phyloP scores from a whole-genome alignment of 768 basidiomycete genomes.

The Collybia sordida region DNA sequence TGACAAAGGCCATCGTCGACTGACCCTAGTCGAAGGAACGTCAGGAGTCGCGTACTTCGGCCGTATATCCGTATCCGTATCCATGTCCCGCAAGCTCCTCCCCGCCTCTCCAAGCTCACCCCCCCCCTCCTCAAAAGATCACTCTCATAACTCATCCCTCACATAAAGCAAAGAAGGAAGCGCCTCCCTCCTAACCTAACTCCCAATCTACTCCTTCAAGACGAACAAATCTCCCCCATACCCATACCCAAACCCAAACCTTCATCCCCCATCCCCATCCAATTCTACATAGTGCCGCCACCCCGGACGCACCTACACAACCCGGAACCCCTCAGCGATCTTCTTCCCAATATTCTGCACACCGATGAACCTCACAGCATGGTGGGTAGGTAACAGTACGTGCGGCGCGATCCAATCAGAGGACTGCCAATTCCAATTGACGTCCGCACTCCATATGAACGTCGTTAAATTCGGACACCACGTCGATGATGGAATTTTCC shows the following conservation, averaged over 20 bases:
- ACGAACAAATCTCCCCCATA: constrained; percentile 58
- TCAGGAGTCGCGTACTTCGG: neutral
- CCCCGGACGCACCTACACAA: neutral
- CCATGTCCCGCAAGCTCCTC: constrained; percentile 1
- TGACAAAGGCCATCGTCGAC: neutral
- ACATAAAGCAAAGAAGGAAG: constrained; percentile 63
- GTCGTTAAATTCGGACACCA: constrained; percentile 71
- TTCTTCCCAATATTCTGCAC: constrained; percentile 71
- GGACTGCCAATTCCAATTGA: constrained; percentile 78
- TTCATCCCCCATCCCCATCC: constrained; percentile 1
- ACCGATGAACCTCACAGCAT: constrained; percentile 62
- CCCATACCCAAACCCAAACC: too few relatives aligned
- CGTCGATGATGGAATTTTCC: constrained; percentile 50
- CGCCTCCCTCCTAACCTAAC: constrained; percentile 53
- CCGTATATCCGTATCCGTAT: too few relatives aligned
- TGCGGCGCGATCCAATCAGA: constrained; percentile 85
- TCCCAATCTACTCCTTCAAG: constrained; percentile 63
- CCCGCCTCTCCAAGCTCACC: constrained; percentile 7
- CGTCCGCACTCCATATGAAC: constrained; percentile 75
- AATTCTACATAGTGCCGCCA: neutral
- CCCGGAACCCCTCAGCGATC: constrained; percentile 43
- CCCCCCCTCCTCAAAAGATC: constrained; percentile 50
- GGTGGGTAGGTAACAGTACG: constrained; percentile 64
- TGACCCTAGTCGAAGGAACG: neutral
- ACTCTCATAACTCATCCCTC: constrained; percentile 64